Percentiles rank a stretch among this genome's conserved stretches.
These are phyloP conservation scores for Marasmius oreades DNA, from an alignment of 1,284 basidiomycete genomes.

Conservation along the genomic window DNA sequence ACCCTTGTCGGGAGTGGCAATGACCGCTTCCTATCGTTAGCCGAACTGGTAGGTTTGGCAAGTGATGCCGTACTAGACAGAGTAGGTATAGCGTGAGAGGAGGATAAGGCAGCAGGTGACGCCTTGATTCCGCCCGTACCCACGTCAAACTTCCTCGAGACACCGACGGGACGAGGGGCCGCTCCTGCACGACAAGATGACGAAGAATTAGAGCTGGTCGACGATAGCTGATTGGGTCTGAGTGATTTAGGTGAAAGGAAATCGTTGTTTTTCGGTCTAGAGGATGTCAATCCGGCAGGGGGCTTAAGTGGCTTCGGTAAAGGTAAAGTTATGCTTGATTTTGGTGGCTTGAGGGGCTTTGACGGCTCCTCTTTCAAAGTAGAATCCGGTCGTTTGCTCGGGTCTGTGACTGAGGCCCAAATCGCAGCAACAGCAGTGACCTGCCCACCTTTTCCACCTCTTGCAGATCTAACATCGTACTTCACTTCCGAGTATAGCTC, in stretches of 20 bases:
- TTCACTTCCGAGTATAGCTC: constrained; percentile 46
- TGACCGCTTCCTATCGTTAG: not conserved
- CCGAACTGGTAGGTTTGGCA: constrained; percentile 40
- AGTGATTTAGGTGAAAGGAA: not conserved
- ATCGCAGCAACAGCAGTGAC: constrained; percentile 72
- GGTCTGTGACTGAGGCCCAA: constrained; percentile 52
- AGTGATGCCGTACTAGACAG: constrained; percentile 73
- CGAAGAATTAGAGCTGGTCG: not conserved
- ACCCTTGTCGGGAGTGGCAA: constrained; percentile 16
- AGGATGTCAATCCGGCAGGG: not conserved
- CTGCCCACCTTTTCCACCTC: constrained; percentile 73
- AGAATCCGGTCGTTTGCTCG: not conserved
- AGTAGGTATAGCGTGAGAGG: constrained; percentile 65
- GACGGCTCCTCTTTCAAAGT: not conserved
- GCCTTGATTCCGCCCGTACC: constrained; percentile 42
- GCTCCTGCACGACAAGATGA: not conserved
- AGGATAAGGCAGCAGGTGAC: constrained; percentile 63
- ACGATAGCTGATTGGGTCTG: constrained; percentile 7
- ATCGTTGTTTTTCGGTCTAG: not conserved
- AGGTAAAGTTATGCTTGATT: not conserved
- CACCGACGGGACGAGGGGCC: constrained; percentile 22
- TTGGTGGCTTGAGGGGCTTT: not conserved
- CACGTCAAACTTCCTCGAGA: constrained; percentile 29
- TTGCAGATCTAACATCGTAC: constrained; percentile 73
- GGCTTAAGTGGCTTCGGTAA: not conserved